Percentiles rank a stretch among this genome's conserved stretches.
Evolutionary conservation across 176 grass and related monocot species (phyloP).

Genomic region (Phoenix roebelenii): DNA sequence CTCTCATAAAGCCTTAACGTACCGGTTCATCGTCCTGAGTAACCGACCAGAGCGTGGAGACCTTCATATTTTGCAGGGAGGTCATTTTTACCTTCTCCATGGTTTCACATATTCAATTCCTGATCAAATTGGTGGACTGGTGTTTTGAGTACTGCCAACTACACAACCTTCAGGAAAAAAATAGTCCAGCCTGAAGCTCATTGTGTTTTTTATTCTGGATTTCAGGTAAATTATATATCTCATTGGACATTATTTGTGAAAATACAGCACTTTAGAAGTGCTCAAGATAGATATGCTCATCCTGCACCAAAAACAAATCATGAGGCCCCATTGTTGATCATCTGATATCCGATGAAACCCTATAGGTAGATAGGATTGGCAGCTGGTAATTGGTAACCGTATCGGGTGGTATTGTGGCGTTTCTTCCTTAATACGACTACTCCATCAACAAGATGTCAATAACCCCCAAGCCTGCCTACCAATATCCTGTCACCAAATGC

Average conservation of each 20-base stretch:
- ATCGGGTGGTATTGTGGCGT: too few relatives aligned
- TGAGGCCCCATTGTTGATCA: too few relatives aligned
- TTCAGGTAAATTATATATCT: slow-evolving; percentile 47
- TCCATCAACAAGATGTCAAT: slow-evolving; percentile 83
- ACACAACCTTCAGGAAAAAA: slow-evolving; percentile 4
- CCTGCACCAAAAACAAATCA: too few relatives aligned
- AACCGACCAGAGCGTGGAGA: background rate
- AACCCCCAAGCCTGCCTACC: slow-evolving; percentile 43
- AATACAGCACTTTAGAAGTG: too few relatives aligned
- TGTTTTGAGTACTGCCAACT: slow-evolving; percentile 39
- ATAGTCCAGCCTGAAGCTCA: slow-evolving; percentile 34
- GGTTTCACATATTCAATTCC: background rate
- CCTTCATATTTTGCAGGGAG: background rate
- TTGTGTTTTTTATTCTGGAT: slow-evolving; percentile 66
- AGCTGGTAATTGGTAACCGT: too few relatives aligned
- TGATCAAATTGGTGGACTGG: slow-evolving; percentile 64
- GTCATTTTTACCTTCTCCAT: background rate
- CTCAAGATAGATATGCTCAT: background rate
- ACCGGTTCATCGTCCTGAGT: too few relatives aligned
- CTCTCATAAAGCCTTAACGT: too few relatives aligned
- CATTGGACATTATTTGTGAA: too few relatives aligned
- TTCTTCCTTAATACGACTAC: slow-evolving; percentile 18
- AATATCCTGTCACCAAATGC: background rate
- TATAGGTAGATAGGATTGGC: too few relatives aligned
- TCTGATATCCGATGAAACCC: too few relatives aligned